These are phyloP conservation scores for Phaeoacremonium minimum DNA, from an alignment of 2,329 filamentous ascomycete species.

Conservation along the genomic window DNA sequence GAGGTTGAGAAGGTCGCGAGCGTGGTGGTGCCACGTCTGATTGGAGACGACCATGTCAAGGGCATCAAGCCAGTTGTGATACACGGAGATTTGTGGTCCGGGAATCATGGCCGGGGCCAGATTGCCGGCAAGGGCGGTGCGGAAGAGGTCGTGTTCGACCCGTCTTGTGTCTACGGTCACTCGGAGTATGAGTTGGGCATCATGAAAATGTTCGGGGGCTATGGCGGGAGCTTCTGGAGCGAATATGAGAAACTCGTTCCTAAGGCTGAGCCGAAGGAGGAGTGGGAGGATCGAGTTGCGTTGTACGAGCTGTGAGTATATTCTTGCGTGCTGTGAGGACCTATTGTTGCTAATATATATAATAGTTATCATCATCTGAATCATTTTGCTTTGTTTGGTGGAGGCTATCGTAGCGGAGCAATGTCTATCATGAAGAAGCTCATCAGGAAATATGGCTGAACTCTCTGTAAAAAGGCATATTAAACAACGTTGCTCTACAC, in stretches of 20 bases:
- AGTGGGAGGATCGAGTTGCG: constrained; percentile 78
- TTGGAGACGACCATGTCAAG: constrained; percentile 63
- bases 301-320: constrained; percentile 75
- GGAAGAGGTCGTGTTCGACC: constrained; percentile 80
- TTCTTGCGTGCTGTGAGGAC: no score
- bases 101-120: constrained; percentile 67
- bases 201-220: constrained; percentile 96
- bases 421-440: constrained; percentile 75
- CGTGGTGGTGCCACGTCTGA: constrained; percentile 69
- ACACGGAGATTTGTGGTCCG: constrained; percentile 92
- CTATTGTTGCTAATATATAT: no score
- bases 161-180: constrained; percentile 78
- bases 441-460: constrained; percentile 63
- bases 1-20: constrained; percentile 62
- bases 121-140: constrained; percentile 48
- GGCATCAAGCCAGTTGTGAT: constrained; percentile 73
- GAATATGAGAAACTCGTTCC: constrained; percentile 75
- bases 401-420: constrained; percentile 71
- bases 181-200: constrained; percentile 89
- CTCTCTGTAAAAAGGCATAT: no score
- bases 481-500: no score
- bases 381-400: constrained; percentile 81
- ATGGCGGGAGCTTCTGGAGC: constrained; percentile 64
- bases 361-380: constrained; percentile 89
- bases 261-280: constrained; percentile 73